phyloP scores from a whole-genome alignment of 805 yeast genomes.

The Saturnispora silvae region DNA sequence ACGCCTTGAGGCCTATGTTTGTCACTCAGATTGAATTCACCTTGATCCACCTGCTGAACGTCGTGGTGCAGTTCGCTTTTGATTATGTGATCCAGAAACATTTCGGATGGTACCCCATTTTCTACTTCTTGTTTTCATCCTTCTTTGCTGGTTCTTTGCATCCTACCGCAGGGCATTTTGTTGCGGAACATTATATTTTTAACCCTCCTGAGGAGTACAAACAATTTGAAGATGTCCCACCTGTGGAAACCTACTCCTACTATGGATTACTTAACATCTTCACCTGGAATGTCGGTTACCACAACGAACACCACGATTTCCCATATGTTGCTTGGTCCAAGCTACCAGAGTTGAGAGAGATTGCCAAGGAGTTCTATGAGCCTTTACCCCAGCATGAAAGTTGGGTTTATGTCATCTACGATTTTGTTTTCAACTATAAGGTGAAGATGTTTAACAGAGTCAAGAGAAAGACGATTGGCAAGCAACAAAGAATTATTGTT shows the following conservation, averaged over 20 bases:
- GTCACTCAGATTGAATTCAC: constrained; percentile 69
- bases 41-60: constrained; percentile 60
- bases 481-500: constrained; percentile 25
- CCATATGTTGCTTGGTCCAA: constrained; percentile 89
- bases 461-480: constrained; percentile 39
- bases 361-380: constrained; percentile 74
- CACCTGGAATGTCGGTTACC: constrained; percentile 91
- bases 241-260: constrained; percentile 79
- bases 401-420: constrained; percentile 69
- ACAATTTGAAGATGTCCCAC: constrained; percentile 33
- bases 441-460: constrained; percentile 76
- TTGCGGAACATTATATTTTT: constrained; percentile 85
- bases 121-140: constrained; percentile 63
- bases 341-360: constrained; percentile 47
- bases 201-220: constrained; percentile 35
- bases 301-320: constrained; percentile 92
- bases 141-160: constrained; percentile 87
- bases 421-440: constrained; percentile 57
- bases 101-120: constrained; percentile 57
- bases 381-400: constrained; percentile 67
- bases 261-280: constrained; percentile 69
- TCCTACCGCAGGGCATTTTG: constrained; percentile 92
- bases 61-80: constrained; percentile 45
- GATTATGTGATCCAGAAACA: constrained; percentile 46
- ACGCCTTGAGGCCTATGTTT: constrained; percentile 85